Conservation (phyloP, 495 filamentous ascomycete genomes). For the Penicillium steckii region DNA sequence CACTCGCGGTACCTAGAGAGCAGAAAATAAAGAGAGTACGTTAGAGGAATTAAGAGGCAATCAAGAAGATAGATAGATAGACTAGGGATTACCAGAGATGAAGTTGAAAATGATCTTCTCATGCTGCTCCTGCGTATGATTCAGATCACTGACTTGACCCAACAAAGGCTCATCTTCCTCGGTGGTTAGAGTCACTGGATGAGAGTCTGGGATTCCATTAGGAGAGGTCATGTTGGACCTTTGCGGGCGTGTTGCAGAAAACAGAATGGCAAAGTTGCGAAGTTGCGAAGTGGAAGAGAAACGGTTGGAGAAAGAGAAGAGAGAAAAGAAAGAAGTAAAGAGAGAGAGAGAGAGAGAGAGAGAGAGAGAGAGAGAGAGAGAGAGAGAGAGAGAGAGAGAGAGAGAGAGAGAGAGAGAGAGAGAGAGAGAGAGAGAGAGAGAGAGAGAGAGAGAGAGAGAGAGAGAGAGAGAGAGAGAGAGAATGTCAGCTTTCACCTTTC, state of each 20-base stretch:
- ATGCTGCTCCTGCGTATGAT: constrained; percentile 65
- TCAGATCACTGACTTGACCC: constrained; percentile 70
- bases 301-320: not conserved
- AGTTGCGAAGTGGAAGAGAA: not conserved
- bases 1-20: constrained; percentile 63
- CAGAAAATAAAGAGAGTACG: no score
- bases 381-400: no score
- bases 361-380: no score
- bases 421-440: no score
- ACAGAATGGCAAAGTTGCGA: not conserved
- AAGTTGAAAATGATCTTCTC: constrained; percentile 68
- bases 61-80: not conserved
- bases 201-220: constrained; percentile 47
- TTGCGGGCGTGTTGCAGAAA: not conserved
- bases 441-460: no score
- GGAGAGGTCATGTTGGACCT: constrained; percentile 50
- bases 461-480: no score
- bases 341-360: no score
- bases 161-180: constrained; percentile 76
- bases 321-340: not conserved
- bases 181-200: constrained; percentile 24
- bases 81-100: constrained; percentile 58
- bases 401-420: no score
- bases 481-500: no score
- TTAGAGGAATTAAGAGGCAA: no score